Conservation (phyloP, 139 green algal genomes). For the Closterium sp. region DNA sequence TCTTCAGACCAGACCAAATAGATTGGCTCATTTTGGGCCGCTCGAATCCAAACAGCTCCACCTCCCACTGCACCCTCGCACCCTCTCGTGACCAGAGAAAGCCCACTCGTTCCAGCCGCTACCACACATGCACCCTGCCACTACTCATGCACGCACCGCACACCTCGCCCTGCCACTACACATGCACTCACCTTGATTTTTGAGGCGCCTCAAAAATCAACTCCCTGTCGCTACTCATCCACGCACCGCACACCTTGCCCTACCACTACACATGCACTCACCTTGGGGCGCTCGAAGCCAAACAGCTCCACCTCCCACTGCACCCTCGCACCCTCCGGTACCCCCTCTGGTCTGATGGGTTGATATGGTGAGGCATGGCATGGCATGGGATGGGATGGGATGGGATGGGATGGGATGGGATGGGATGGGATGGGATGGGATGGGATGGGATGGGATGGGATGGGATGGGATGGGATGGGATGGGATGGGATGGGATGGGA, state of each 20-base stretch:
- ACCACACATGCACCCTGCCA: no score
- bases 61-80: neutral
- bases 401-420: neutral
- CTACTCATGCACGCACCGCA: no score
- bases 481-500: neutral
- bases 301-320: constrained; percentile 3
- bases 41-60: neutral
- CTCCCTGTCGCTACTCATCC: no score
- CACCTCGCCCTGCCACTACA: no score
- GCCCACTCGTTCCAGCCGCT: no score
- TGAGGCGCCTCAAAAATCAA: no score
- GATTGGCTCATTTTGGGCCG: neutral
- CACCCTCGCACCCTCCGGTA: neutral
- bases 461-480: neutral
- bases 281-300: neutral
- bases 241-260: no score
- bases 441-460: neutral
- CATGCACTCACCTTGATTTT: no score
- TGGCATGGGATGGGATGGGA: neutral
- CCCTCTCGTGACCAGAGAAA: no score
- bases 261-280: no score
- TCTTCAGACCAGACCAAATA: no score
- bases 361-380: no score
- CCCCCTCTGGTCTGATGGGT: neutral
- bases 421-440: neutral